Percentiles rank a stretch among this genome's conserved stretches.
Conservation (phyloP, 2,329 filamentous ascomycete genomes). For the Pyrenochaeta sp. region DNA sequence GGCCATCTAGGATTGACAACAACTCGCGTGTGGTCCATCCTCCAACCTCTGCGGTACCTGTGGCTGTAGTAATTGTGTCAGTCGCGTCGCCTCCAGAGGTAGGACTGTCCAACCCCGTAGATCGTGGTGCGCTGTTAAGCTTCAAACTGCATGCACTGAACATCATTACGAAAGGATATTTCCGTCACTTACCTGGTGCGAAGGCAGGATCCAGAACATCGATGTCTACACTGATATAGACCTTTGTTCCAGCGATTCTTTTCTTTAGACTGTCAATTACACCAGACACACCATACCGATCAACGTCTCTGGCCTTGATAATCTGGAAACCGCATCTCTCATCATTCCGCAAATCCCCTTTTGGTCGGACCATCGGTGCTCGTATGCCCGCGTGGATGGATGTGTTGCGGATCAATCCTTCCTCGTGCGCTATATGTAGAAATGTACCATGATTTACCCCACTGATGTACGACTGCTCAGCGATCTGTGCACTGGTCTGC, state of each 20-base stretch:
- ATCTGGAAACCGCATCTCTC: constrained; percentile 66
- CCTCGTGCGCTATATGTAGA: constrained; percentile 69
- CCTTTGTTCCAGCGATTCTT: constrained; percentile 60
- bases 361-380: constrained; percentile 60
- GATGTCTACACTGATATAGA: constrained; percentile 66
- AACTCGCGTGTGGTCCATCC: constrained; percentile 69
- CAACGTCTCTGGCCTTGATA: constrained; percentile 64
- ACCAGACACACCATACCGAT: constrained; percentile 57
- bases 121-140: neutral
- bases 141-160: neutral
- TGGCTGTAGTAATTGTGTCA: constrained; percentile 47
- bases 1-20: constrained; percentile 65
- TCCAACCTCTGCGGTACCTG: constrained; percentile 68
- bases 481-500: neutral
- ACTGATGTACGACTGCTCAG: constrained; percentile 22
- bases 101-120: neutral
- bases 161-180: too few relatives aligned
- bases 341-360: constrained; percentile 65
- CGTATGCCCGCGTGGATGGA: constrained; percentile 71
- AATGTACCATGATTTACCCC: constrained; percentile 70
- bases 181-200: constrained; percentile 57
- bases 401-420: constrained; percentile 65
- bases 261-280: constrained; percentile 60
- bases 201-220: constrained; percentile 66
- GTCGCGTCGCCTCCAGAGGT: neutral